These are phyloP conservation scores for Blastobotrys raffinosifermentans DNA, from an alignment of 1,139 yeast species.

Conservation along the genomic window DNA sequence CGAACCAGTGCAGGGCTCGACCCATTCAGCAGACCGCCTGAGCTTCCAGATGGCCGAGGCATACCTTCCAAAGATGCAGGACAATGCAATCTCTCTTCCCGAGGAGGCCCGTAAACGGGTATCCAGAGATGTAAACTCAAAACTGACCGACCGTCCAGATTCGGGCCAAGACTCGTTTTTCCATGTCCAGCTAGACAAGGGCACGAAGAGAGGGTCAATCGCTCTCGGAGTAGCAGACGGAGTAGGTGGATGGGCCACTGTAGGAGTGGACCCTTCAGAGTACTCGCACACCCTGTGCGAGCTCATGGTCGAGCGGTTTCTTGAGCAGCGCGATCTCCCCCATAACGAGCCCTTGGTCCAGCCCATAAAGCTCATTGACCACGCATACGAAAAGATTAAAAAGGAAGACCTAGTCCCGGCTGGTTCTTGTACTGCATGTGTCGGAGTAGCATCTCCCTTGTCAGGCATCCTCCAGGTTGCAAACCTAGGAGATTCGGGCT, in stretches of 20 bases:
- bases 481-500: conserved; percentile 93
- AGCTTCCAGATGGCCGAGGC: conserved; percentile 11
- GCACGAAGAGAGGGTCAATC: conserved; percentile 40
- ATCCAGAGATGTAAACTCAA: neutral
- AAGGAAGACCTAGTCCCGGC: conserved; percentile 61
- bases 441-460: conserved; percentile 61
- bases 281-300: conserved; percentile 34
- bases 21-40: too few species aligned
- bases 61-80: conserved; percentile 11
- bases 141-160: conserved; percentile 15
- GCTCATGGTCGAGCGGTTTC: conserved; percentile 25
- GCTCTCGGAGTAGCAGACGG: conserved; percentile 95
- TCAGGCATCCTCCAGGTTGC: conserved; percentile 56
- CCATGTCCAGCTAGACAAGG: conserved; percentile 36
- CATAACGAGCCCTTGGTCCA: neutral
- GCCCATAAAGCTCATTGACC: conserved; percentile 31
- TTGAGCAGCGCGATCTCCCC: conserved; percentile 9
- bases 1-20: too few species aligned
- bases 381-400: conserved; percentile 51
- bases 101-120: neutral
- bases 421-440: conserved; percentile 95
- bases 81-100: neutral
- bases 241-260: conserved; percentile 95
- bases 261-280: conserved; percentile 73
- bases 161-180: conserved; percentile 89